Percentiles rank a stretch among this genome's conserved stretches.
phyloP scores from a whole-genome alignment of 495 filamentous ascomycete genomes.

The Venustampulla echinocandica region DNA sequence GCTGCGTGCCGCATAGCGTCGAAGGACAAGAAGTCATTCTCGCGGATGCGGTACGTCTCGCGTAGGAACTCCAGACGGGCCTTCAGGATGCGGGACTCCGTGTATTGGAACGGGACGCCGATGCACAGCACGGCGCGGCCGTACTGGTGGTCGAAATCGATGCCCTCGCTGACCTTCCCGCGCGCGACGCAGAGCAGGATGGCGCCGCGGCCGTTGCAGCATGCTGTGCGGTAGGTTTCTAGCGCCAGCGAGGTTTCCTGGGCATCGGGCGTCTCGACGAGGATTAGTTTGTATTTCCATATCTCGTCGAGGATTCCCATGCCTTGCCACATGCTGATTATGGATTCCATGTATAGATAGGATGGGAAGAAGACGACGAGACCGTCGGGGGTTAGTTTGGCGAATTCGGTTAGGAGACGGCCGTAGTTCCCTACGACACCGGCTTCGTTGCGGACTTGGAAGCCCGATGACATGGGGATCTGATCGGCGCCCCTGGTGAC shows the following conservation, averaged over 20 bases:
- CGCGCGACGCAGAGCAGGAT: constrained; percentile 90
- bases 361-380: constrained; percentile 98
- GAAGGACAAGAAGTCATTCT: constrained; percentile 98
- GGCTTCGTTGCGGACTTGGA: constrained; percentile 91
- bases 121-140: constrained; percentile 95
- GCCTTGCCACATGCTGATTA: constrained; percentile 97
- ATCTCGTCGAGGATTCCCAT: constrained; percentile 96
- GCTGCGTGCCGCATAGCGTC: constrained; percentile 98
- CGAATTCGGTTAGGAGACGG: constrained; percentile 83
- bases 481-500: constrained; percentile 94
- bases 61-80: constrained; percentile 91
- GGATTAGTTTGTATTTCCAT: constrained; percentile 98
- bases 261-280: constrained; percentile 94
- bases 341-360: constrained; percentile 98
- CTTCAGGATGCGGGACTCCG: constrained; percentile 93
- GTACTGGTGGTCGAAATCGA: constrained; percentile 99
- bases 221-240: constrained; percentile 94
- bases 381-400: constrained; percentile 89
- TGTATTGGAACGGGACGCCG: constrained; percentile 98
- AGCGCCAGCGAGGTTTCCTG: constrained; percentile 94
- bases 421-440: constrained; percentile 94
- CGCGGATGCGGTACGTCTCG: constrained; percentile 93
- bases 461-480: constrained; percentile 78
- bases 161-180: constrained; percentile 94
- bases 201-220: constrained; percentile 91